Percentiles rank a stretch among this genome's conserved stretches.
phyloP scores from a whole-genome alignment of 495 filamentous ascomycete species.

The Daldinia concentrica region DNA sequence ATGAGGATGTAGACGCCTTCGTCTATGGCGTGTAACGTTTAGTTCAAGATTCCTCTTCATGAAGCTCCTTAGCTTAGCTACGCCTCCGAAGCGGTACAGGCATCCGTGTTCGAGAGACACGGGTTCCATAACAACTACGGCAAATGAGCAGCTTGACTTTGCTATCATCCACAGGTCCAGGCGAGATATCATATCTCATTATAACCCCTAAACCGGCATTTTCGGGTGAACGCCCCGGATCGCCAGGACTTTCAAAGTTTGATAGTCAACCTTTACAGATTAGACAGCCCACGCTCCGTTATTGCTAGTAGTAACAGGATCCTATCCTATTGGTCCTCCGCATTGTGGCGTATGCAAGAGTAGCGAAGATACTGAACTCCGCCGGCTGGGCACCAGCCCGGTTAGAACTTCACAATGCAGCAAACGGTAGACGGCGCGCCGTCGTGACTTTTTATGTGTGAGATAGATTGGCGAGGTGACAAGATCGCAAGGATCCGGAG shows the following conservation, averaged over 20 bases:
- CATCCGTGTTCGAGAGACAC: neutral
- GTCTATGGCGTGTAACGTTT: conserved; percentile 5
- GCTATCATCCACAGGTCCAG: neutral
- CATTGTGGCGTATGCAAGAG: conserved; percentile 37
- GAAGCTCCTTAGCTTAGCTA: neutral
- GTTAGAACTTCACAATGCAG: conserved; percentile 16
- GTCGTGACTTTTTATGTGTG: conserved; percentile 26
- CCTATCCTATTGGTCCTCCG: conserved; percentile 32
- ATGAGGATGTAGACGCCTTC: neutral
- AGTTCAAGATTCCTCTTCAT: neutral
- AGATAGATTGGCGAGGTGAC: conserved; percentile 40
- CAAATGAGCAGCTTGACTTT: conserved; percentile 1
- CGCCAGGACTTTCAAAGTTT: conserved; percentile 19
- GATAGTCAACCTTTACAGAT: conserved; percentile 22
- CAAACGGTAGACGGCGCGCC: neutral
- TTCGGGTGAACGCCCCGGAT: conserved; percentile 35
- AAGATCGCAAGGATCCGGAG: conserved; percentile 30
- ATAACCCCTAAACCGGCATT: conserved; percentile 16
- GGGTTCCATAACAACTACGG: neutral
- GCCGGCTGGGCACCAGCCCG: conserved; percentile 10
- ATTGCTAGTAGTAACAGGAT: conserved; percentile 24
- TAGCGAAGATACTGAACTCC: conserved; percentile 8
- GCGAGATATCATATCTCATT: conserved; percentile 30
- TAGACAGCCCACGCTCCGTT: conserved; percentile 12
- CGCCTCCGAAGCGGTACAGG: neutral